A percentile compares a stretch with the other conserved stretches of the same genome.
phyloP scores from a whole-genome alignment of 192 early-diverging fungal genomes.

The Coemansia sp. region DNA sequence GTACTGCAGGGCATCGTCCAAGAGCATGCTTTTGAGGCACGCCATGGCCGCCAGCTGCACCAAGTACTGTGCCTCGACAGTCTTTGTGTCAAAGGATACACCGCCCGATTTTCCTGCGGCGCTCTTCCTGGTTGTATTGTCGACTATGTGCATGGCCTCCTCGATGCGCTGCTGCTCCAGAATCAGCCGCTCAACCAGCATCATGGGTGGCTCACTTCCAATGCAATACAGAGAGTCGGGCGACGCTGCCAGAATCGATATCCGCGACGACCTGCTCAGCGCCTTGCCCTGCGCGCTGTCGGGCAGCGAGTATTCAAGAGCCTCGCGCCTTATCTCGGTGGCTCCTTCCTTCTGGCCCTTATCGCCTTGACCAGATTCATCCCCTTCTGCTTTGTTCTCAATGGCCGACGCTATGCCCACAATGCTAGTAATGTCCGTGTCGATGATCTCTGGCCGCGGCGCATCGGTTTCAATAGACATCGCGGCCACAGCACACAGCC shows the following conservation, averaged over 20 bases:
- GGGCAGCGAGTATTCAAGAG: slow-evolving; percentile 1
- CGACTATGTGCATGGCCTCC: slow-evolving; percentile 25
- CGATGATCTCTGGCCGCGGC: slow-evolving; percentile 22
- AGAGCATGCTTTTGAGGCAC: slow-evolving; percentile 22
- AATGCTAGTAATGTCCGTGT: neutral
- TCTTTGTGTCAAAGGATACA: neutral
- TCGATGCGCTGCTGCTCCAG: slow-evolving; percentile 21
- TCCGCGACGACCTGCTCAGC: slow-evolving; percentile 15
- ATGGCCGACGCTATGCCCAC: too few species aligned
- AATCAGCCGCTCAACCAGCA: slow-evolving; percentile 15
- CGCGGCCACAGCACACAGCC: slow-evolving; percentile 11
- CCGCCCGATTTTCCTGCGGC: neutral
- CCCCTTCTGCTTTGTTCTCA: too few species aligned
- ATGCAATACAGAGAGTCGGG: slow-evolving; percentile 22
- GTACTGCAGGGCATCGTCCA: slow-evolving; percentile 40
- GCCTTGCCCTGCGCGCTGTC: neutral
- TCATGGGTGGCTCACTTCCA: slow-evolving; percentile 21
- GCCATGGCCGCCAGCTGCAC: slow-evolving; percentile 34
- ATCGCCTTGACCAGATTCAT: too few species aligned
- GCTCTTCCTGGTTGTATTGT: slow-evolving; percentile 10
- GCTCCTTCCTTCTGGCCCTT: too few species aligned
- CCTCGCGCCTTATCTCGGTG: slow-evolving; percentile 6
- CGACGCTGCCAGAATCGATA: slow-evolving; percentile 4
- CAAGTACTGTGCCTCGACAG: slow-evolving; percentile 28
- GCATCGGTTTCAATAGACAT: slow-evolving; percentile 6